Base-by-base conservation (phyloP, 768 basidiomycete genomes). In the Tulasnella calospora region DNA sequence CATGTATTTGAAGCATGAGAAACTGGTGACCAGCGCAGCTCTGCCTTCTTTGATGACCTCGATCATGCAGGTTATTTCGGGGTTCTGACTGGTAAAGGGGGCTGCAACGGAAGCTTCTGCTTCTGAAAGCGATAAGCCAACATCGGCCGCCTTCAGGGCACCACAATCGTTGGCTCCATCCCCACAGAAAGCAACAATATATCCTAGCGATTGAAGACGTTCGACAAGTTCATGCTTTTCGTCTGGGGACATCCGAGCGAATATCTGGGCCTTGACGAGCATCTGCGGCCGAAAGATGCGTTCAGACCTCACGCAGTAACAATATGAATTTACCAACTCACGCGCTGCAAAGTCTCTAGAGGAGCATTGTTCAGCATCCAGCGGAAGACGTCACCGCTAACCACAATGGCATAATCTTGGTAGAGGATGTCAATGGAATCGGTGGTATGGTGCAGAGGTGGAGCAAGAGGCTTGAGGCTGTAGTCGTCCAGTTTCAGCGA, bases 1-100 rank as follows among this genome's bases (percentile, higher is more conserved):
- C 97, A 99, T 99, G 83, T 98, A 99, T 85, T 99, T 99, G 90
- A 99, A 99, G 86, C 97, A 99, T 81, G 95, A 96, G 85, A 99
- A 99, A 84, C 95, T 97, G 0, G 98, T 99, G 75, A 98, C 97
- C 75, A 99, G 87, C 0, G 98, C 97, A 10, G 95, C 94, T 67
- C 98, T 88, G 10, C 98, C 98, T 83, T 99, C 97, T 82, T 92
- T 95, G 86, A 99, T 96, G 74, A 99, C 93, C 81, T 99, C 96
- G 40, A 99, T 88, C 67, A 98, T 94, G 83, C 98, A 99, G 61
- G 92, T 90, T 82, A 99, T 96, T 84, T 99, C 98, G 2, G 98
- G 94, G 0, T 91, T 94, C 69, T 91, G 92, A 80, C 93, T 93
- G 7, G 98, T 99, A 84, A 99, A 99, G 0, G 98, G 98, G 8